Base-by-base conservation (phyloP, 805 yeast genomes). In the Schizosaccharomyces cryophilus region DNA sequence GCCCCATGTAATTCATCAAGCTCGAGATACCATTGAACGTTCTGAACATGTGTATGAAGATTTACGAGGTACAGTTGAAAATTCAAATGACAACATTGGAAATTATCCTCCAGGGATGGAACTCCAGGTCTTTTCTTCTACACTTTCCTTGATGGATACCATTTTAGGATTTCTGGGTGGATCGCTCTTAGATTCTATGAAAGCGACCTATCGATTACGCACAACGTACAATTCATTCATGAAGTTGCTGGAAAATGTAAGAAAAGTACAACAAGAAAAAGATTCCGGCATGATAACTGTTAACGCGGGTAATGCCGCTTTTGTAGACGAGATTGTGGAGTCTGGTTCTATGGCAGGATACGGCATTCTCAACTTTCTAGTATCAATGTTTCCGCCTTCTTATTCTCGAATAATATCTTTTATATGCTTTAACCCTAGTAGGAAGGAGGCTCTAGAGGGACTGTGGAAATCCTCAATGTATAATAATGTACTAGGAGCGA, bases 301-400 rank as follows among this genome's bases (percentile, higher is more conserved):
- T 5, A n/a, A 45, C 4, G 17, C 11, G 11, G 17, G 13, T 11
- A 11, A 5, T 9, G 51, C 13, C 9, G 13, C 7, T n/a, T 45
- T 45, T 45, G n/a, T 45, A 17, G 51, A 45, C 17, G 51, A 45
- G 17, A 19, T 45, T 5, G 51, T 45, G 2, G 51, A 45, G 51
- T 45, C 51, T 5, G 58, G 58, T 5, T n/a, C 30, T 6, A 26
- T 54, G 26, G 26, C 58, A 17, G 58, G 96, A 72, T 88, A 86
- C 71, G 98, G 98, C 24, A 83, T 93, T 56, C 74, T 90, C 61
- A 96, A 93, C 70, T 84, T 90, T 42, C 95, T 90, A 21, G 74
- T 90, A 26, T 87, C 96, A 0, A 76, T 89, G 67, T 82, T 90
- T 54, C 98, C 98, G 4, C 95, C 97, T 0, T 81, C 90, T 0